These are phyloP conservation scores for Stachybotrys chartarum DNA, from an alignment of 2,329 filamentous ascomycete genomes.

Conservation along the genomic window DNA sequence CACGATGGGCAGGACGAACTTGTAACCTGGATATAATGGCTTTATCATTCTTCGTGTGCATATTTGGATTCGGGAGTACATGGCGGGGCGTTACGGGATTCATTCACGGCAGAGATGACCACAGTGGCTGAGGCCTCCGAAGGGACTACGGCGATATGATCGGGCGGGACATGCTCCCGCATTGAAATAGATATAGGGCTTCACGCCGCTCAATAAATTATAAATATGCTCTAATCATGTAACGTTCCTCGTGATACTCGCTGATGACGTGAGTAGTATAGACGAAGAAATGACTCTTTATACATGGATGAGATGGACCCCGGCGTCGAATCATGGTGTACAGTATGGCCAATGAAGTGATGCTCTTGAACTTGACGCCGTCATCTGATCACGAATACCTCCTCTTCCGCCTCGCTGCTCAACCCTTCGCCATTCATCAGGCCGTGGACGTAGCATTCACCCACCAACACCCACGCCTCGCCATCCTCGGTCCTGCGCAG, in stretches of 20 bases:
- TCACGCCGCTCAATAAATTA: neutral
- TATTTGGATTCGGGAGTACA: neutral
- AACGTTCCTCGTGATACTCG: too few species aligned
- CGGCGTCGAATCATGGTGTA: too few species aligned
- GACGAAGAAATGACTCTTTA: too few species aligned
- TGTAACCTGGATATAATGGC: neutral
- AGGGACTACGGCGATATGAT: neutral
- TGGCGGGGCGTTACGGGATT: neutral
- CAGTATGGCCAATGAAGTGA: neutral
- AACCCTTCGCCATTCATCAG: slow-evolving; percentile 27
- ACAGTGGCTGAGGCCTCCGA: neutral
- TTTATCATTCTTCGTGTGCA: neutral
- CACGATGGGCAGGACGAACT: neutral
- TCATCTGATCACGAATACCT: slow-evolving; percentile 21
- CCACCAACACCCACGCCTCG: slow-evolving; percentile 19
- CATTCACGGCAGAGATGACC: neutral
- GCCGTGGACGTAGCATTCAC: slow-evolving; percentile 30
- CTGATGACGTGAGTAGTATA: too few species aligned
- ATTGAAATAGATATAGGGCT: neutral
- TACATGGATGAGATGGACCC: too few species aligned
- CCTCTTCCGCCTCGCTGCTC: slow-evolving; percentile 12
- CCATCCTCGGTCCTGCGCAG: slow-evolving; percentile 11
- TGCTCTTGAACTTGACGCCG: neutral
- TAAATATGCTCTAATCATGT: neutral
- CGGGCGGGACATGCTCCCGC: neutral